These are phyloP conservation scores for Discostella stelligeroides DNA, from an alignment of 108 stramenopile genomes.

Conservation along the genomic window DNA sequence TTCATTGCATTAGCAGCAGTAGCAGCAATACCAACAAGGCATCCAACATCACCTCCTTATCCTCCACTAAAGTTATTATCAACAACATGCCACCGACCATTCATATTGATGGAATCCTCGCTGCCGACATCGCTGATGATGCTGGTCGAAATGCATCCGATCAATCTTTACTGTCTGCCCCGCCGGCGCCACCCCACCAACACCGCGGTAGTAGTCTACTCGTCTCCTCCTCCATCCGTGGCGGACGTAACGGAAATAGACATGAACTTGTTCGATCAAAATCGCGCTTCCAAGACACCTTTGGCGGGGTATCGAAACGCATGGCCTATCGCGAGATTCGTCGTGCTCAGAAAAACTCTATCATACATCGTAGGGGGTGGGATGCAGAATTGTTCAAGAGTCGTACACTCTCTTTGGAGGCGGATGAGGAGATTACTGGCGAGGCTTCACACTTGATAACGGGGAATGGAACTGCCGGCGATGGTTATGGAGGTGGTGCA, in stretches of 20 bases:
- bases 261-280: too few species aligned
- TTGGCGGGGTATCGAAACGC: conserved; percentile 17
- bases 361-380: conserved; percentile 13
- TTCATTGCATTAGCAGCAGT: too few species aligned
- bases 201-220: conserved; percentile 12
- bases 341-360: conserved; percentile 10
- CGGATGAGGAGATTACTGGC: not conserved
- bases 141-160: not conserved
- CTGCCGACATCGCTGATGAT: too few species aligned
- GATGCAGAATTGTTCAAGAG: not conserved
- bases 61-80: too few species aligned
- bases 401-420: not conserved
- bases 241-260: too few species aligned
- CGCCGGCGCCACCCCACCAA: conserved; percentile 28
- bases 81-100: too few species aligned
- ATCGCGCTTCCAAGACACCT: not conserved
- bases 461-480: not conserved
- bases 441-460: not conserved
- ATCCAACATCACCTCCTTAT: too few species aligned
- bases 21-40: too few species aligned
- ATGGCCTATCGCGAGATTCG: conserved; percentile 30
- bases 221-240: not conserved
- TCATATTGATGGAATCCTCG: too few species aligned
- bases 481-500: too few species aligned
- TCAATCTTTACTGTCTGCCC: conserved; percentile 19